phyloP scores from a whole-genome alignment of 2,329 filamentous ascomycete genomes.

The Aureobasidium leucospermi region DNA sequence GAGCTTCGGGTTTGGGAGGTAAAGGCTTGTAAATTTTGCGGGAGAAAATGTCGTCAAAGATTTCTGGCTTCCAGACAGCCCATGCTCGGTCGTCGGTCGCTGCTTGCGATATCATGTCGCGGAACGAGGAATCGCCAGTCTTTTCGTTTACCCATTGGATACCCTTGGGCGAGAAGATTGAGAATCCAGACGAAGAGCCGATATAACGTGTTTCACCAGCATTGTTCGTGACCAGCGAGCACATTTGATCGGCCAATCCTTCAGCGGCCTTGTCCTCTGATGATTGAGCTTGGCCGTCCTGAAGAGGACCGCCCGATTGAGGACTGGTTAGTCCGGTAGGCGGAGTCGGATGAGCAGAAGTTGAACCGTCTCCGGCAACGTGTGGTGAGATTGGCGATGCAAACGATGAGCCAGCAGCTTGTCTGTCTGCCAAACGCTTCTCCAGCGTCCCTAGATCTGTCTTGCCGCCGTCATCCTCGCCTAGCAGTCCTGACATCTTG shows the following conservation, averaged over 20 bases:
- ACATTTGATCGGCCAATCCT: constrained; percentile 96
- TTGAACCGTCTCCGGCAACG: constrained; percentile 8
- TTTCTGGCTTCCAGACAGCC: constrained; percentile 97
- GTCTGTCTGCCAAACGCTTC: constrained; percentile 56
- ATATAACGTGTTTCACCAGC: constrained; percentile 94
- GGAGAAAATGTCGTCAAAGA: constrained; percentile 87
- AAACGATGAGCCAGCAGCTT: constrained; percentile 18
- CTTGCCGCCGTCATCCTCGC: constrained; percentile 75
- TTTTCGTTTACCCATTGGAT: constrained; percentile 98
- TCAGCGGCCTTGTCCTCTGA: constrained; percentile 60
- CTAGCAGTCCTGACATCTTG: constrained; percentile 75
- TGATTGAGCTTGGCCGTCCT: constrained; percentile 35
- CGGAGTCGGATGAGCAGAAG: constrained; percentile 38
- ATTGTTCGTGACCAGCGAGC: constrained; percentile 90
- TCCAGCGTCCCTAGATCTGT: constrained; percentile 86
- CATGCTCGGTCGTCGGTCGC: constrained; percentile 84
- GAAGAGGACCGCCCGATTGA: constrained; percentile 42
- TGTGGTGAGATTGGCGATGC: constrained; percentile 10
- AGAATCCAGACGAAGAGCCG: constrained; percentile 94
- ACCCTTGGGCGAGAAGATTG: constrained; percentile 95
- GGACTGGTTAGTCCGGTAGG: constrained; percentile 43
- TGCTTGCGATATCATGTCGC: constrained; percentile 89
- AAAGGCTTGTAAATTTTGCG: constrained; percentile 76
- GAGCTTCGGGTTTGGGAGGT: constrained; percentile 76
- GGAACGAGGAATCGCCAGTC: constrained; percentile 91